Percentiles rank a stretch among this genome's conserved stretches.
These are phyloP conservation scores for Phialophora tarda DNA, from an alignment of 2,329 filamentous ascomycete genomes.

Conservation along the genomic window DNA sequence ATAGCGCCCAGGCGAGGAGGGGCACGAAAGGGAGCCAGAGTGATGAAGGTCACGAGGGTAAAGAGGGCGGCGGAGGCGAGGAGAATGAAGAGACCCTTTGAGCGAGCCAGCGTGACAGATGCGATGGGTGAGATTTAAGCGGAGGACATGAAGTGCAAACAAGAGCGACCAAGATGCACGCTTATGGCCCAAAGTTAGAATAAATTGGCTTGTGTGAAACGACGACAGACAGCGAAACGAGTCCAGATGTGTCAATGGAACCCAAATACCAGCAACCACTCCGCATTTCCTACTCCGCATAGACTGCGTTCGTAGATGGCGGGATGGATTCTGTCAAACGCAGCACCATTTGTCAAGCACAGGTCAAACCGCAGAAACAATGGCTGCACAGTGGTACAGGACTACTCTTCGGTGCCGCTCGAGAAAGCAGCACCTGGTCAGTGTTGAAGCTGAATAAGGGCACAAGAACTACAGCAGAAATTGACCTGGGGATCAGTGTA, in stretches of 20 bases:
- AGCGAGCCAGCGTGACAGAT: conserved; percentile 37
- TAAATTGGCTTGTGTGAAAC: conserved; percentile 1
- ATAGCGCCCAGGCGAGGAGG: conserved; percentile 50
- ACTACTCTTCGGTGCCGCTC: not conserved
- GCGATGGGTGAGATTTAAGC: conserved; percentile 12
- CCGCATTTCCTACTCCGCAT: not conserved
- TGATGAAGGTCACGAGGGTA: conserved; percentile 49
- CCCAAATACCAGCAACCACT: not conserved
- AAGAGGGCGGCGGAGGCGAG: conserved; percentile 46
- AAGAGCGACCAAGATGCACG: conserved; percentile 4
- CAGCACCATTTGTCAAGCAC: not conserved
- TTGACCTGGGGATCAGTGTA: not conserved
- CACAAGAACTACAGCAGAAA: not conserved
- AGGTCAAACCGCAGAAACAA: not conserved
- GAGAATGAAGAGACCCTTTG: conserved; percentile 37
- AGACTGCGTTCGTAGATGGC: not conserved
- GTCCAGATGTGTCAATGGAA: not conserved
- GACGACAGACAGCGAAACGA: not conserved
- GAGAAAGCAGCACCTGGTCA: not conserved
- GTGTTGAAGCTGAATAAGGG: not conserved
- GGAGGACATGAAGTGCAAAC: conserved; percentile 15
- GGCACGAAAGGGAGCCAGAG: conserved; percentile 55
- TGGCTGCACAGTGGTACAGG: not conserved
- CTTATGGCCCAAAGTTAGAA: conserved; percentile 4
- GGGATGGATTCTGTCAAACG: not conserved